Conservation (phyloP, 345 rosid species). For the Lepidium aucheri region DNA sequence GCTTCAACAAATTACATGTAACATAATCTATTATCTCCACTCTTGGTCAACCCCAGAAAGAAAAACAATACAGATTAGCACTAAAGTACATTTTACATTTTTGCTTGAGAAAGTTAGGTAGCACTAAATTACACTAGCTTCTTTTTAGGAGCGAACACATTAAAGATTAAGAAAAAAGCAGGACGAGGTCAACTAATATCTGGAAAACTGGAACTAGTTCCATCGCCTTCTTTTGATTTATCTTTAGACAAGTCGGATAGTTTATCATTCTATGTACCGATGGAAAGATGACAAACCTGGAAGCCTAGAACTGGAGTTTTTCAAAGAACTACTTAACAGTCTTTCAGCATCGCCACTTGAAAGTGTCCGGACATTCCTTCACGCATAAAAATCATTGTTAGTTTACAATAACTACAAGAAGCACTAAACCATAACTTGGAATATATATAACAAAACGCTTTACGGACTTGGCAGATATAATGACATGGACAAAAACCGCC, state of each 20-base stretch:
- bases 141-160: background rate
- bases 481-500: slow-evolving; percentile 80
- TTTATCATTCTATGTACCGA: slow-evolving; percentile 5
- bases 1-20: background rate
- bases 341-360: slow-evolving; percentile 69
- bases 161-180: background rate
- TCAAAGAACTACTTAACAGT: slow-evolving; percentile 48
- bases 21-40: background rate
- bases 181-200: slow-evolving; percentile 1
- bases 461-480: slow-evolving; percentile 86
- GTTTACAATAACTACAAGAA: slow-evolving; percentile 2
- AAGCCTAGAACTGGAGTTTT: slow-evolving; percentile 48
- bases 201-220: background rate
- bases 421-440: slow-evolving; percentile 6
- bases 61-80: background rate
- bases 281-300: slow-evolving; percentile 58
- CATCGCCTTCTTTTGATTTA: background rate
- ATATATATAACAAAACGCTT: slow-evolving; percentile 17
- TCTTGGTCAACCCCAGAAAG: background rate
- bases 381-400: slow-evolving; percentile 18
- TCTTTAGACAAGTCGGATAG: background rate
- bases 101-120: background rate
- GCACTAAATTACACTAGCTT: slow-evolving; percentile 1
- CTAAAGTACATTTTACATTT: slow-evolving; percentile 5
- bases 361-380: slow-evolving; percentile 79